A percentile compares a stretch with the other conserved stretches of the same genome.
Evolutionary conservation across 2,329 filamentous ascomycete genomes (phyloP).

Genomic region (Aspergillus transmontanensis): DNA sequence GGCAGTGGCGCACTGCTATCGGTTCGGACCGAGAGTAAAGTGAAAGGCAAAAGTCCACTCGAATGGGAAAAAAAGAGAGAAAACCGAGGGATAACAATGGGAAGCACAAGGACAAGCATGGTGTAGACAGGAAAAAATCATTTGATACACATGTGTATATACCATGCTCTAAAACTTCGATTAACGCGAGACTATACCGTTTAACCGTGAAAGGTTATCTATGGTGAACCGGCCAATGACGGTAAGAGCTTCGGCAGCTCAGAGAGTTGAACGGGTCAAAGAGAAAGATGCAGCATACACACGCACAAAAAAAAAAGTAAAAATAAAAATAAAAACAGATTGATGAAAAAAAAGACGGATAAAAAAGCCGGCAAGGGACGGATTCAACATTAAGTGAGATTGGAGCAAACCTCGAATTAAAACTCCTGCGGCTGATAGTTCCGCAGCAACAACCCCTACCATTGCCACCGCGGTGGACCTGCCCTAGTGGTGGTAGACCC

Average conservation of each 20-base stretch:
- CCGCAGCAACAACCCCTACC: conserved; percentile 5
- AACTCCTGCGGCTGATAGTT: not conserved
- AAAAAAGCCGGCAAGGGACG: not conserved
- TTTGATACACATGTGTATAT: not conserved
- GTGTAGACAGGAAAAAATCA: not conserved
- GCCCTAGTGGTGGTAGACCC: not conserved
- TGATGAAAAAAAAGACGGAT: not conserved
- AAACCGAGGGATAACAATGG: not conserved
- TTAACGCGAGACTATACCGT: not conserved
- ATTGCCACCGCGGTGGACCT: not conserved
- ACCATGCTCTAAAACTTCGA: not conserved
- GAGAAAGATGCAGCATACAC: not conserved
- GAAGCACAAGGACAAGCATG: not conserved
- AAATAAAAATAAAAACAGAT: not conserved
- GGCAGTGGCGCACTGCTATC: conserved; percentile 13
- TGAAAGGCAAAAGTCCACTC: not conserved
- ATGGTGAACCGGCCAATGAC: not conserved
- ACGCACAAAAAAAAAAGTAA: not conserved
- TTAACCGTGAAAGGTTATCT: not conserved
- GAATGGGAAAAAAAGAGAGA: not conserved
- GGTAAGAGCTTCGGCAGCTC: not conserved
- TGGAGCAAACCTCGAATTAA: not conserved
- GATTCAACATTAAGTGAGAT: not conserved
- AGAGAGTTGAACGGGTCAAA: not conserved
- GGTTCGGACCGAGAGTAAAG: conserved; percentile 16